phyloP scores from a whole-genome alignment of 441 rosid species.

The Erodium chrysanthum region DNA sequence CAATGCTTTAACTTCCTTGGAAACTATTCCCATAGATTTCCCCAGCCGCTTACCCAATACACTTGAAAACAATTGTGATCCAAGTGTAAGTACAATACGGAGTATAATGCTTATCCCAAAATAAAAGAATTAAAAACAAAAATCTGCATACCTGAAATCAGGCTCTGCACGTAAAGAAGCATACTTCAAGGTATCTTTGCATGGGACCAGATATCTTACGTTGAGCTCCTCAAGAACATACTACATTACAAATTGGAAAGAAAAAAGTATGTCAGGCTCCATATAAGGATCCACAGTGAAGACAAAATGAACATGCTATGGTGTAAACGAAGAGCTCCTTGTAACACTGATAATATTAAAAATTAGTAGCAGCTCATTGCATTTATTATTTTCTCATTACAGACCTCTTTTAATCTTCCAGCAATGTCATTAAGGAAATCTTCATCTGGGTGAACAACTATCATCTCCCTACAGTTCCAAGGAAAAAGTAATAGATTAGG shows the following conservation, averaged over 20 bases:
- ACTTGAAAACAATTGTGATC: conserved; percentile 32
- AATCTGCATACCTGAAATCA: conserved; percentile 65
- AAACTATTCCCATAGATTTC: conserved; percentile 80
- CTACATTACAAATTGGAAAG: conserved; percentile 36
- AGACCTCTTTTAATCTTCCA: conserved; percentile 81
- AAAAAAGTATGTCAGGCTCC: conserved; percentile 5
- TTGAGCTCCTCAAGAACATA: conserved; percentile 93
- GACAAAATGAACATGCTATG: neutral
- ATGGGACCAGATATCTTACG: conserved; percentile 66
- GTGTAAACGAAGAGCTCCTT: neutral
- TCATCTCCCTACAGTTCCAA: conserved; percentile 64
- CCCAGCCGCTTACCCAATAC: conserved; percentile 90
- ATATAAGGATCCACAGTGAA: neutral
- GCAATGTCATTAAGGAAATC: conserved; percentile 84
- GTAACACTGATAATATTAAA: neutral
- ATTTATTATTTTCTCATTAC: conserved; percentile 17
- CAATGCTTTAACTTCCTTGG: conserved; percentile 75
- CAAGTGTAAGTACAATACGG: conserved; percentile 6
- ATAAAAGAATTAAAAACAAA: conserved; percentile 2
- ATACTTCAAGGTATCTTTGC: conserved; percentile 74
- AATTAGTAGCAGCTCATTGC: neutral
- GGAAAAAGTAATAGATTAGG: neutral
- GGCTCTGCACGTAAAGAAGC: conserved; percentile 91
- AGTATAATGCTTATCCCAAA: neutral
- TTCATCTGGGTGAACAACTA: conserved; percentile 79